Base-by-base conservation (phyloP, 2,329 filamentous ascomycete genomes). In the Scedosporium aurantiacum region DNA sequence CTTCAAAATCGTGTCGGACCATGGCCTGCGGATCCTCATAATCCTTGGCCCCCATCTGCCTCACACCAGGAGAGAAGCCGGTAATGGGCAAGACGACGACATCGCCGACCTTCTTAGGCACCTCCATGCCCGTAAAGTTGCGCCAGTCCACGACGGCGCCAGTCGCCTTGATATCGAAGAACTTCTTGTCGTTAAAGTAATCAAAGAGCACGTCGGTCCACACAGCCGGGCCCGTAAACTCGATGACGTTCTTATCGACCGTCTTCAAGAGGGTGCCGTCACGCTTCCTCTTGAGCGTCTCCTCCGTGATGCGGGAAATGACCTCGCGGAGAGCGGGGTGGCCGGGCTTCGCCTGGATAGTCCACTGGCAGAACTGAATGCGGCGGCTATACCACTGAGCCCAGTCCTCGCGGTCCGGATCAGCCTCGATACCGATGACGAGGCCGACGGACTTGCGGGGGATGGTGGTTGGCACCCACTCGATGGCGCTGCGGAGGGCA, bases 361-460 rank as follows among this genome's bases (percentile, higher is more conserved):
- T 99, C 94, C 94, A 99, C 73, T 99, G 94, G 76, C 94, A 99
- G 75, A 99, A 97, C 72, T 97, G 94, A 64, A 99, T 92, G 65
- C 93, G 85, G 63, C 94, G 88, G 65, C 91, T 94, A 78, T 97
- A 99, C 94, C 93, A 97, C 1, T 96, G 79, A 41, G 85, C 82
- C 94, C 94, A 99, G 72, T 99, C 94, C 3, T 84, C 83, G 57
- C 94, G 85, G 73, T 97, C 91, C 0, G 94, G 91, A 70, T 99
- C 94, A 4, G 94, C 94, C 77, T 99, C 94, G 66, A 99, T 97
- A 63, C 94, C 94, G 68, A 97, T 82, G 45, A 99, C 87, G 65
- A 99, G 80, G 8, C 94, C 94, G 66, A 97, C 82, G 1, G 85
- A 83, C 64, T 87, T 85, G 65, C 86, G 83, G 57, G 93, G 87